Evolutionary conservation across 495 filamentous ascomycete genomes (phyloP), one percentile per base, ranked within the genome.

Genomic region (Penicillium verhagenii): DNA sequence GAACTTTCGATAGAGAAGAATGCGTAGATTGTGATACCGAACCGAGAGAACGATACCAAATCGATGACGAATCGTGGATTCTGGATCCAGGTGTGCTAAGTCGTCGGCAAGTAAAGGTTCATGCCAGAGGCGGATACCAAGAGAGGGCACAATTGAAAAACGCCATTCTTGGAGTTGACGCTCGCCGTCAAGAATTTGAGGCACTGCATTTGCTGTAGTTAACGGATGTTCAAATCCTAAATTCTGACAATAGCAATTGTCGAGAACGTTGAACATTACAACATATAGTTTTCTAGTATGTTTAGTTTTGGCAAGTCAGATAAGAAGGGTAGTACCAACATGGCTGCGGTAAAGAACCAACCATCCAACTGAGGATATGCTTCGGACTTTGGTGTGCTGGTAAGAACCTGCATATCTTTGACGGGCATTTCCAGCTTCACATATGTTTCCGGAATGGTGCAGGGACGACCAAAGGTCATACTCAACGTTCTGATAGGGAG

Each of bases 11-110:
- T 74, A 64, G 16, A 74, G 57, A 5, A 74, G 60, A 11, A 69
- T 66, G 5, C 67, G 58, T 1, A 72, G 64, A 31, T 73, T 72
- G 46, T 69, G 66, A 44, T 72, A 73, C 20, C 72, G 57, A 33
- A 73, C 37, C 4, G 60, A 57, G 10, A 74, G 44, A 13, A 74
- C 66, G 39, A 72, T 70, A n/a, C 52, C 33, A 28, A 64, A 64
- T 46, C 53, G 29, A n/a, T 57, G 39, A 5, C 20, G 23, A 19
- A 47, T 60, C 1, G 38, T 37, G 1, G 35, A 43, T 20, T 51
- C 47, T 4, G 39, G 43, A 6, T 56, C 49, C 52, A 59, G 39
- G 7, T 51, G 26, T 18, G 11, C 43, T 5, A 60, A 29, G 21
- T 49, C 44, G 0, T 39, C 33, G 11, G 45, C 26, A 5, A 47